Evolutionary conservation across 495 filamentous ascomycete genomes (phyloP).

Genomic region (Penicillium roqueforti): DNA sequence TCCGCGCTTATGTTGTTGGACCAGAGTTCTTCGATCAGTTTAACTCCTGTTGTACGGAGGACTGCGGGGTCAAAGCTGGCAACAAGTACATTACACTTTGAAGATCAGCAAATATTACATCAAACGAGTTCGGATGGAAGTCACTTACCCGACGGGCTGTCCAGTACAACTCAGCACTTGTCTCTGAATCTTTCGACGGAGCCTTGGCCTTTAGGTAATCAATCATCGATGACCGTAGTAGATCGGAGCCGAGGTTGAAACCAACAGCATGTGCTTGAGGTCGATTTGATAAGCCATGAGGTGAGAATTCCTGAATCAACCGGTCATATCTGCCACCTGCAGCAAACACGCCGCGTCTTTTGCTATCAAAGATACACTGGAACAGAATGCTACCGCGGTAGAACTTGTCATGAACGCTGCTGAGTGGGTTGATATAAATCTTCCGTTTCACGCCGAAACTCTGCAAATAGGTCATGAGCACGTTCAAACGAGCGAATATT

Average conservation of each 20-base stretch:
- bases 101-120: neutral
- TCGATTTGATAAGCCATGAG: constrained; percentile 36
- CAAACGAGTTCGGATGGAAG: neutral
- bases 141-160: constrained; percentile 57
- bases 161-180: constrained; percentile 51
- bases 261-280: constrained; percentile 71
- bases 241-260: constrained; percentile 87
- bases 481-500: constrained; percentile 72
- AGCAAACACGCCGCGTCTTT: constrained; percentile 80
- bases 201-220: constrained; percentile 61
- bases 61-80: constrained; percentile 76
- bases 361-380: constrained; percentile 85
- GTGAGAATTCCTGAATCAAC: constrained; percentile 57
- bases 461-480: constrained; percentile 70
- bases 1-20: constrained; percentile 83
- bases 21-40: constrained; percentile 78
- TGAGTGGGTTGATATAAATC: constrained; percentile 79
- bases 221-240: constrained; percentile 62
- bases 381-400: constrained; percentile 86
- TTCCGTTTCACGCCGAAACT: constrained; percentile 70
- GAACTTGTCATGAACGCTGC: constrained; percentile 88
- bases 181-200: constrained; percentile 60
- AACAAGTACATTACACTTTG: constrained; percentile 82
- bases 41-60: constrained; percentile 68
- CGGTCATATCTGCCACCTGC: constrained; percentile 91